phyloP scores from a whole-genome alignment of 23 red algal species.

The Gracilariopsis chorda region DNA sequence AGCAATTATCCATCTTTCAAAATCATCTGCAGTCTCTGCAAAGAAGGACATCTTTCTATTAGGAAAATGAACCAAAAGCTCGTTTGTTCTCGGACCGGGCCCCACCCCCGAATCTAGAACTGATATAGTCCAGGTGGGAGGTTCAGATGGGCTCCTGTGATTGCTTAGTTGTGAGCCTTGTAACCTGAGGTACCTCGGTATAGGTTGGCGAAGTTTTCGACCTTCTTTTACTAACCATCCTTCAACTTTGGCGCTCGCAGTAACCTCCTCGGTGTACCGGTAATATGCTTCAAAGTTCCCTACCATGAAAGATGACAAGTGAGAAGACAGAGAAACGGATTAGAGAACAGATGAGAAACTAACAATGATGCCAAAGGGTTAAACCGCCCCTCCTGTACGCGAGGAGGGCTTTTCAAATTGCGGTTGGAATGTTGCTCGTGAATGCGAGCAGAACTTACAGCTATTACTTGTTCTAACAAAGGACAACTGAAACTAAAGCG shows the following conservation, averaged over 20 bases:
- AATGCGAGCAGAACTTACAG: too few species aligned
- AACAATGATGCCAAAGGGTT: too few species aligned
- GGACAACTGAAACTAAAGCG: too few species aligned
- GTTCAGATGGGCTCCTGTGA: conserved; percentile 34
- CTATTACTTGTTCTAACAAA: too few species aligned
- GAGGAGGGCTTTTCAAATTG: too few species aligned
- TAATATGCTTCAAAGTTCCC: conserved; percentile 7
- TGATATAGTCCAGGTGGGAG: conserved; percentile 68
- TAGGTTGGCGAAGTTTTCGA: conserved; percentile 24
- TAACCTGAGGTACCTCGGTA: conserved; percentile 59
- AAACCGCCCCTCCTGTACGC: too few species aligned
- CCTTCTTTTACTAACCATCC: conserved; percentile 88
- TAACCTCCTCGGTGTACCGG: conserved; percentile 32
- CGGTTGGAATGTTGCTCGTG: too few species aligned
- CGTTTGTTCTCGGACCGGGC: conserved; percentile 65
- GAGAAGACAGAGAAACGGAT: not conserved
- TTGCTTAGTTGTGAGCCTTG: conserved; percentile 45
- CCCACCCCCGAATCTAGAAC: conserved; percentile 62
- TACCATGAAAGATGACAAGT: not conserved
- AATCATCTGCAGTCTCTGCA: conserved; percentile 52
- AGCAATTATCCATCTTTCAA: conserved; percentile 63
- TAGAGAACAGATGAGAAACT: too few species aligned
- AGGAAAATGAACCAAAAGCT: conserved; percentile 69
- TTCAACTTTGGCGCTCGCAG: conserved; percentile 3
- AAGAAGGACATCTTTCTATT: conserved; percentile 76